Conservation (phyloP, 768 basidiomycete species). For the Calocybe indica region DNA sequence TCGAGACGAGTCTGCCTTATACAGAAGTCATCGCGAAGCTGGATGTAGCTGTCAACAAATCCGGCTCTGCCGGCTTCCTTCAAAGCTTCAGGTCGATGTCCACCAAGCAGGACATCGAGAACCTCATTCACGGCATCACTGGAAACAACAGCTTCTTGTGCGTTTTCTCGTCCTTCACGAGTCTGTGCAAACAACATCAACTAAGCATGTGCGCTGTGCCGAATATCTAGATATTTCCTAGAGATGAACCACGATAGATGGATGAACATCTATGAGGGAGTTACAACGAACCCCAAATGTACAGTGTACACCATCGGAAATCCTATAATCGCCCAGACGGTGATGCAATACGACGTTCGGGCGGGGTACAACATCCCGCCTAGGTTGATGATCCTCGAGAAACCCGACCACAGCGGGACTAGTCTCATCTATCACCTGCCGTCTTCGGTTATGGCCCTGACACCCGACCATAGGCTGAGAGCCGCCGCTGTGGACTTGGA, state of each 20-base stretch:
- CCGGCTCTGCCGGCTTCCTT: slow-evolving; percentile 5
- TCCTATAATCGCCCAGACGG: slow-evolving; percentile 28
- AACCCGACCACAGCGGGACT: slow-evolving; percentile 18
- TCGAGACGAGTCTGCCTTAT: slow-evolving; percentile 15
- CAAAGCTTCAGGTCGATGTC: slow-evolving; percentile 5
- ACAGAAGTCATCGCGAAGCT: slow-evolving; percentile 16
- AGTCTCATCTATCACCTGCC: slow-evolving; percentile 29
- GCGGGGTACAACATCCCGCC: slow-evolving; percentile 26
- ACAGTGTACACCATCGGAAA: slow-evolving; percentile 22
- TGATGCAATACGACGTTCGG: slow-evolving; percentile 23
- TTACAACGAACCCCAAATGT: slow-evolving; percentile 4
- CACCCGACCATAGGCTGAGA: slow-evolving; percentile 11
- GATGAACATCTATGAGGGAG: slow-evolving; percentile 8
- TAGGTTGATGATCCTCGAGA: slow-evolving; percentile 25
- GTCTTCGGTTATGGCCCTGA: slow-evolving; percentile 22
- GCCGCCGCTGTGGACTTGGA: slow-evolving; percentile 16
- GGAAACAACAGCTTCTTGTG: slow-evolving; percentile 19
- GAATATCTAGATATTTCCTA: slow-evolving; percentile 11
- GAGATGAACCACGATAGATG: slow-evolving; percentile 12
- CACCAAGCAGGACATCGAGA: slow-evolving; percentile 16
- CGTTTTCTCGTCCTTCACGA: slow-evolving; percentile 1
- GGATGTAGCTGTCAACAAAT: slow-evolving; percentile 16
- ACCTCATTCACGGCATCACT: slow-evolving; percentile 11
- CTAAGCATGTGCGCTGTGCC: neutral
- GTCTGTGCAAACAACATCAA: too few relatives aligned